Conservation (phyloP, 192 early-diverging fungal genomes). For the Linnemannia schmuckeri region DNA sequence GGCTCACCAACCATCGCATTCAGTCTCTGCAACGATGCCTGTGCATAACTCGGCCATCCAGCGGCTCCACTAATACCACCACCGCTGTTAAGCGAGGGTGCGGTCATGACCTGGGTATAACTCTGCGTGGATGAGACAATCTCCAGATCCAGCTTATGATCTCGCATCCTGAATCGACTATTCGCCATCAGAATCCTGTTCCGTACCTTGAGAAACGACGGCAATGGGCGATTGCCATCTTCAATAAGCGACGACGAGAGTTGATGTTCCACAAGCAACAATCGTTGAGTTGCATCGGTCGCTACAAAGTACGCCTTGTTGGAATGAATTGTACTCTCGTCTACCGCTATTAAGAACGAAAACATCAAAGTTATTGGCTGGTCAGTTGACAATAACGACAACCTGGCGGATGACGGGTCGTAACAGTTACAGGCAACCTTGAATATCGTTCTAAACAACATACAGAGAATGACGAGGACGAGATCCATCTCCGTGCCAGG, state of each 20-base stretch:
- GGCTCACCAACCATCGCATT: neutral
- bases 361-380: neutral
- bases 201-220: constrained; percentile 20
- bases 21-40: constrained; percentile 2
- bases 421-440: neutral
- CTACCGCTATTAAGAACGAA: neutral
- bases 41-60: constrained; percentile 26
- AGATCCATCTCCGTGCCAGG: constrained; percentile 38
- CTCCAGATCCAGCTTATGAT: constrained; percentile 32
- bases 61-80: neutral
- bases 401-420: neutral
- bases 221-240: neutral
- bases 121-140: constrained; percentile 25
- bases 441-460: neutral
- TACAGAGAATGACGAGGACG: constrained; percentile 45
- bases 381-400: no score
- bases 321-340: neutral
- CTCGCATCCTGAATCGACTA: constrained; percentile 29
- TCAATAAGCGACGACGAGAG: neutral
- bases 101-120: constrained; percentile 19
- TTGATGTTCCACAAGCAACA: constrained; percentile 39
- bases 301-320: constrained; percentile 35
- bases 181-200: constrained; percentile 27
- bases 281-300: constrained; percentile 25
- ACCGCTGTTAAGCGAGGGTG: neutral